Evolutionary conservation across 148 eudicot genomes (phyloP), one percentile per base, ranked within the genome.

Genomic region (Vaccinium macrocarpon): DNA sequence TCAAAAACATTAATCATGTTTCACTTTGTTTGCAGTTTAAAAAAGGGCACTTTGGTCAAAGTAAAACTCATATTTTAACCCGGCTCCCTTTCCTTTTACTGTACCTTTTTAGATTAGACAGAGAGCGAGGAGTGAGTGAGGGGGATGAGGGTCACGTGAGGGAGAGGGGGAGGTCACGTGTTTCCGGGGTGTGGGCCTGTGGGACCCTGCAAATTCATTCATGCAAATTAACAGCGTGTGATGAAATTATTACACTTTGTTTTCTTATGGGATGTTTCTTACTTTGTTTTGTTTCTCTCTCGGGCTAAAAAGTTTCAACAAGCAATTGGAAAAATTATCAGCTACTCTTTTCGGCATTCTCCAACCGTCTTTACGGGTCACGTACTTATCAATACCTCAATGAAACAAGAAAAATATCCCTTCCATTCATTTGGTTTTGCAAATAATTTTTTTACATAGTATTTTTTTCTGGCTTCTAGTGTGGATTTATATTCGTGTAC

Each of bases 121-220:
- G 46, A 42, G 46, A 42, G 46, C 5, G 46, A 42, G 1, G 32
- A 73, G 70, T 19, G 76, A 27, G 14, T 49, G 29, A 64, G 70
- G 42, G 77, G 46, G 49, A 72, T 46, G 46, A 80, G 38, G 86
- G 81, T 85, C 87, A 85, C 87, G 87, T 85, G 87, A 75, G 84
- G 35, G 11, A 23, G 80, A 23, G 12, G 84, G 64, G 56, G 3
- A 50, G 73, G 81, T 85, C 87, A 85, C 84, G 87, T 85, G 87
- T 81, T 42, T 21, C 25, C 5, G 46, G 29, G 62, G 76, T 80
- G 42, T 23, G 21, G 21, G 19, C 46, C 46, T 42, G 46, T 56
- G 71, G 29, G 73, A 27, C 18, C 70, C 73, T 68, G 73, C 73
- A 27, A 25, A 68, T 53, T 79, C 56, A 42, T 84, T 79, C 83